Evolutionary conservation across 805 yeast genomes (phyloP), one percentile per base, ranked within the genome.

Genomic region (Dipodascus geniculatus): DNA sequence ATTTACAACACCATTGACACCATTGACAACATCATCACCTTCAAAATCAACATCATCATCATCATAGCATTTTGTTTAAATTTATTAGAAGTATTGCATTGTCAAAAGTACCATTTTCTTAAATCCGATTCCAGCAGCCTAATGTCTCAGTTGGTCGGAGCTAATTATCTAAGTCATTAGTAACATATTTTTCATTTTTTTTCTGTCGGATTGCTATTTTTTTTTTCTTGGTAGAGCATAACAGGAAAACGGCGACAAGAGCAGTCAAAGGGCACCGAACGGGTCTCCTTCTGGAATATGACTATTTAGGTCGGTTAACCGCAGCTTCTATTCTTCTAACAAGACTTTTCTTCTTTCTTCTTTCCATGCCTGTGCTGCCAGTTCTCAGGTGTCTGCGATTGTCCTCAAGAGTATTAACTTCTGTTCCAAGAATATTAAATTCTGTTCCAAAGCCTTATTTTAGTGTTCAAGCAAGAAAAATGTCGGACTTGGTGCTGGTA

Each of bases 401-500:
- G 6, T 28, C 11, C 33, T 11, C 33, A 6, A 28, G 33, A 11
- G 33, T 28, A 11, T 28, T 11, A 28, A 11, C 33, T 28, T 28
- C 6, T 28, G 6, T 28, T 28, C 33, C 33, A 6, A 28, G 33
- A 11, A 11, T 28, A 11, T 28, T 11, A 28, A 11, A 6, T 28
- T 28, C 6, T 28, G 6, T 28, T 28, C 33, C n/a, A n/a, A 28
- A 28, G 33, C 33, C 33, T 28, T 28, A 28, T 28, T 11, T 28
- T 11, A 28, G 19, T 6, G 4, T 11, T 38, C 44, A 38, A 38
- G 14, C 20, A 14, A 38, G 44, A 47, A 47, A 23, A 8, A 47
- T 22, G 49, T 23, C 49, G 6, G 77, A 76, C 56, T 63, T 68
- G 19, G 79, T 77, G 3, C 65, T 73, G 53, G 77, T 87, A 20